phyloP scores from a whole-genome alignment of 2,329 filamentous ascomycete species.

The Lasiodiplodia theobromae region DNA sequence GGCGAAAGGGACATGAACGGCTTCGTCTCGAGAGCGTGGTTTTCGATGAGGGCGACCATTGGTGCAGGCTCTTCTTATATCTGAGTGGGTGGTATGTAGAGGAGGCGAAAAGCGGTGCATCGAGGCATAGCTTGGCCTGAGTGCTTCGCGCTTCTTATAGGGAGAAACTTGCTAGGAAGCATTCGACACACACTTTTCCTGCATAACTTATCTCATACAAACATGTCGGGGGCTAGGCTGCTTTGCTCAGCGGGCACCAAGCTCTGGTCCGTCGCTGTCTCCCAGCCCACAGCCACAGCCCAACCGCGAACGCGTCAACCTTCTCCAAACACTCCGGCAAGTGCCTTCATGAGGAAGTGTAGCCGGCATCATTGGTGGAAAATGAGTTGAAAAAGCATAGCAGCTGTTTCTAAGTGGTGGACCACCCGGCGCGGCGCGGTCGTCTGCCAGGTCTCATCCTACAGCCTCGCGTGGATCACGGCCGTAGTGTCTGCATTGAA shows the following conservation, averaged over 20 bases:
- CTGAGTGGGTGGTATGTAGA: not conserved
- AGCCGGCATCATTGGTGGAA: constrained; percentile 22
- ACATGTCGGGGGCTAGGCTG: constrained; percentile 19
- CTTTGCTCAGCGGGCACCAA: constrained; percentile 15
- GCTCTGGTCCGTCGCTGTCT: constrained; percentile 7
- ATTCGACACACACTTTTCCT: constrained; percentile 10
- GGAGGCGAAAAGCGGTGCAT: not conserved
- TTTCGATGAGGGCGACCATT: constrained; percentile 23
- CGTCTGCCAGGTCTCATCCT: constrained; percentile 9
- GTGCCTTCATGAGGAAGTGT: constrained; percentile 14
- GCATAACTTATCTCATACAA: constrained; percentile 26
- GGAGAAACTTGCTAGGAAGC: constrained; percentile 7
- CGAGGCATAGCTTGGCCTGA: constrained; percentile 22
- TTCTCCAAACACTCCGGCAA: constrained; percentile 10
- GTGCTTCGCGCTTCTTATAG: constrained; percentile 26
- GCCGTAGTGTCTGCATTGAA: constrained; percentile 25
- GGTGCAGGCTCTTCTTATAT: constrained; percentile 4
- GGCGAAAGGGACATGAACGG: constrained; percentile 15
- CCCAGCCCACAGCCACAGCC: constrained; percentile 11
- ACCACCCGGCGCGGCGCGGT: constrained; percentile 4
- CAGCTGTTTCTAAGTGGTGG: constrained; percentile 25
- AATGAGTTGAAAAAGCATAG: constrained; percentile 2
- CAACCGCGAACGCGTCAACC: constrained; percentile 24
- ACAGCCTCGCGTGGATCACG: constrained; percentile 24
- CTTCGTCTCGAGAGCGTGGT: constrained; percentile 19